These are phyloP conservation scores for Ensete ventricosum DNA, from an alignment of 176 grass and related monocot genomes.

Conservation along the genomic window DNA sequence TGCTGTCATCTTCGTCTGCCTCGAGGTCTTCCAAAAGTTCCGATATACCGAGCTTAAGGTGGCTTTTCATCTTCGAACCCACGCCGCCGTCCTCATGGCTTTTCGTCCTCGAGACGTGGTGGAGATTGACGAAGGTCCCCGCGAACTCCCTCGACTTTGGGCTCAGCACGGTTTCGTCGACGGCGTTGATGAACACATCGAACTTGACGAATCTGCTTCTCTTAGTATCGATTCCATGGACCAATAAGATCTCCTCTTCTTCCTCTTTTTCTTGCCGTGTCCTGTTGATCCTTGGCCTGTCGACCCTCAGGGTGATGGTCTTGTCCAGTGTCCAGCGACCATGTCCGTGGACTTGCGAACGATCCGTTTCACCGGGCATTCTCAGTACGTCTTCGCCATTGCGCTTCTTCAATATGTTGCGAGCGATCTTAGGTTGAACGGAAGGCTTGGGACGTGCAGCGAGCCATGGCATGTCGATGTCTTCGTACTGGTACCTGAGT, in stretches of 20 bases:
- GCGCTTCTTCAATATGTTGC: background rate
- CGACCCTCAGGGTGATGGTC: background rate
- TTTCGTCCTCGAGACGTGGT: background rate
- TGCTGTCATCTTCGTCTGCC: constrained; percentile 12
- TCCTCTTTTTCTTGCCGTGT: background rate
- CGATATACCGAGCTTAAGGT: constrained; percentile 33
- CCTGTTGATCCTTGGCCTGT: background rate
- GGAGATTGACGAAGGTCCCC: constrained; percentile 34
- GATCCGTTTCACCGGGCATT: no score
- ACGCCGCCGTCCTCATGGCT: background rate
- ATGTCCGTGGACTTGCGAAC: no score
- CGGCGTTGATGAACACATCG: constrained; percentile 31
- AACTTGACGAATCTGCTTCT: constrained; percentile 20
- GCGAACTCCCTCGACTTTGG: constrained; percentile 31
- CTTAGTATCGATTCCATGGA: background rate
- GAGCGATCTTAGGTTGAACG: background rate
- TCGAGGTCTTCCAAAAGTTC: constrained; percentile 33
- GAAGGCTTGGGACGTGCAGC: background rate
- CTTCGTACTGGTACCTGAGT: background rate
- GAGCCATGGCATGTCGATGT: background rate
- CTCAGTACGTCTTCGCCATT: no score
- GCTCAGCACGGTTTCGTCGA: constrained; percentile 18
- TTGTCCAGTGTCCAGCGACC: background rate
- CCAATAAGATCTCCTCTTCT: background rate
- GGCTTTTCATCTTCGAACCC: background rate